Conservation (phyloP, 208 protist species). For the Crithidia bombi region DNA sequence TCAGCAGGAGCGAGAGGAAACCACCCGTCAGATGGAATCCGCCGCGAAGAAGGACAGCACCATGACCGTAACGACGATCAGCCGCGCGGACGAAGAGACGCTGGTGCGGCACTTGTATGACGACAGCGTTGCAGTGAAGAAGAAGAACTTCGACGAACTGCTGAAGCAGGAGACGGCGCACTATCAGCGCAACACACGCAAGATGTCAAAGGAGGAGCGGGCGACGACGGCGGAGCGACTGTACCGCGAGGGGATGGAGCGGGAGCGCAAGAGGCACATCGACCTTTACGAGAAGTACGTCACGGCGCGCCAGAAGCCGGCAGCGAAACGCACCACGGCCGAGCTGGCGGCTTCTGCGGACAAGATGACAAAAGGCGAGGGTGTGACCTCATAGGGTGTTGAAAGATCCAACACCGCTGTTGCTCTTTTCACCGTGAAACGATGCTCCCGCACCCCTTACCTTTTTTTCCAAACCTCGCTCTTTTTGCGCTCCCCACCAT, state of each 20-base stretch:
- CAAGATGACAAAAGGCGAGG: slow-evolving; percentile 69
- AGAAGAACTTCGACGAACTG: slow-evolving; percentile 55
- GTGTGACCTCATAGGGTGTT: slow-evolving; percentile 33
- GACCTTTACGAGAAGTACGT: slow-evolving; percentile 83
- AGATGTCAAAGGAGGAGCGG: slow-evolving; percentile 48
- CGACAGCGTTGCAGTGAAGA: slow-evolving; percentile 56
- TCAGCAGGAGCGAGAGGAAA: slow-evolving; percentile 46
- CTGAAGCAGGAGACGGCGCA: slow-evolving; percentile 41
- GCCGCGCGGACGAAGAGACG: slow-evolving; percentile 42
- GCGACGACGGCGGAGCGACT: slow-evolving; percentile 46
- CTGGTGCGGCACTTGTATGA: slow-evolving; percentile 78
- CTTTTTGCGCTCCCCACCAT: not conserved
- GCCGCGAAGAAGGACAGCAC: slow-evolving; percentile 51
- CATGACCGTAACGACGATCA: slow-evolving; percentile 36
- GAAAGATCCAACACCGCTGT: not conserved
- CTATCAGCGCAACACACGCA: slow-evolving; percentile 39
- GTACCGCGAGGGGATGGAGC: slow-evolving; percentile 80
- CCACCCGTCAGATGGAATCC: slow-evolving; percentile 51
- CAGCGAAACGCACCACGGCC: slow-evolving; percentile 33
- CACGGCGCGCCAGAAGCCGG: slow-evolving; percentile 32
- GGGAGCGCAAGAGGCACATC: slow-evolving; percentile 77
- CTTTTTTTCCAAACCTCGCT: not conserved
- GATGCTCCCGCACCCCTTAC: not conserved
- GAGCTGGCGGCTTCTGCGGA: slow-evolving; percentile 54
- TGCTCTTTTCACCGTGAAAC: no score